Percentiles rank a stretch among this genome's conserved stretches.
Evolutionary conservation across 805 yeast species (phyloP).

Genomic region (Cyberlindnera maclurae): DNA sequence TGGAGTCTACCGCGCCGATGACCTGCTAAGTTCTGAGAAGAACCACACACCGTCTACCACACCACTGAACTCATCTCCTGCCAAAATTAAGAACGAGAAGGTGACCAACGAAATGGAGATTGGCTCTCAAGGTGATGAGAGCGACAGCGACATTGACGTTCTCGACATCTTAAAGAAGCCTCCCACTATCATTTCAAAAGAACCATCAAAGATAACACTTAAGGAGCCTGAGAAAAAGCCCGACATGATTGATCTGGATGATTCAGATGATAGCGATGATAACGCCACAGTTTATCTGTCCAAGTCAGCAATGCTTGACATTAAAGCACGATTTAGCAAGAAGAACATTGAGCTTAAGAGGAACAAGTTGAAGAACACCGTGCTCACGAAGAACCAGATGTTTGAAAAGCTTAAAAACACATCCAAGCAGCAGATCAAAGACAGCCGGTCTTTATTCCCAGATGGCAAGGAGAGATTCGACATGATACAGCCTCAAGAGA

Average conservation of each 20-base stretch:
- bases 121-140: slow-evolving; percentile 9
- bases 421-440: slow-evolving; percentile 42
- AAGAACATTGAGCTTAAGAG: slow-evolving; percentile 9
- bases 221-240: slow-evolving; percentile 4
- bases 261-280: slow-evolving; percentile 16
- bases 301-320: slow-evolving; percentile 28
- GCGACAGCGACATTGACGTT: slow-evolving; percentile 11
- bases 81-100: background rate
- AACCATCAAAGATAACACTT: background rate
- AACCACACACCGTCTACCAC: slow-evolving; percentile 10
- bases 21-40: slow-evolving; percentile 1
- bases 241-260: slow-evolving; percentile 14
- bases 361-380: slow-evolving; percentile 8
- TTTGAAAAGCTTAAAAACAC: slow-evolving; percentile 34
- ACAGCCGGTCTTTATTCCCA: slow-evolving; percentile 34
- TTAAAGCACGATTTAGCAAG: slow-evolving; percentile 29
- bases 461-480: slow-evolving; percentile 31
- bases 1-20: slow-evolving; percentile 3
- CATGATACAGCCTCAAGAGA: slow-evolving; percentile 16
- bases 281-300: slow-evolving; percentile 19
- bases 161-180: slow-evolving; percentile 4
- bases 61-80: slow-evolving; percentile 4
- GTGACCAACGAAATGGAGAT: background rate
- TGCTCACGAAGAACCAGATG: slow-evolving; percentile 24
- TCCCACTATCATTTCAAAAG: background rate